phyloP scores from a whole-genome alignment of 352 stramenopile species.

The Globisporangium nagaii region DNA sequence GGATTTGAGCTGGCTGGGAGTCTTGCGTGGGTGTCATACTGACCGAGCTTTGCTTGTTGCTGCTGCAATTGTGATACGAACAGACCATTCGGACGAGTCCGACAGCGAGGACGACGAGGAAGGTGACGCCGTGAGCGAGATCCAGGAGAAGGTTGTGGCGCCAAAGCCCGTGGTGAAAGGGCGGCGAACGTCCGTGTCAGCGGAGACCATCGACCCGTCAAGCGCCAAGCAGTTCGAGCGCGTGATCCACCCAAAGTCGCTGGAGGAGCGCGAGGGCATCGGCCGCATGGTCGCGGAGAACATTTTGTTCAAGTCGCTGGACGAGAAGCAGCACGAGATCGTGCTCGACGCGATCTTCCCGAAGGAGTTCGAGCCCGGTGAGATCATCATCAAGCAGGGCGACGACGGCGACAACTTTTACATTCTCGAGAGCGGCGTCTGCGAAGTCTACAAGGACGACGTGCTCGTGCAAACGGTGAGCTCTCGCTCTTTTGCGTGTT shows the following conservation, averaged over 20 bases:
- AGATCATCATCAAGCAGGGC: constrained; percentile 88
- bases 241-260: constrained; percentile 81
- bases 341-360: constrained; percentile 85
- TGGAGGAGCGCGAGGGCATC: constrained; percentile 71
- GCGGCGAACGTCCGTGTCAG: constrained; percentile 85
- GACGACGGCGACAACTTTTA: constrained; percentile 94
- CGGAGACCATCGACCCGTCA: constrained; percentile 79
- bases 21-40: not conserved
- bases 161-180: constrained; percentile 72
- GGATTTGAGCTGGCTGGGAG: constrained; percentile 23
- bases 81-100: constrained; percentile 82
- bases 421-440: constrained; percentile 90
- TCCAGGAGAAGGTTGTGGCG: constrained; percentile 49
- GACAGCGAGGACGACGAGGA: constrained; percentile 84
- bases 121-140: constrained; percentile 77
- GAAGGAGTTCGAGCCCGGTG: constrained; percentile 69
- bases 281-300: constrained; percentile 82
- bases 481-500: not conserved
- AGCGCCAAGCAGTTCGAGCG: constrained; percentile 79
- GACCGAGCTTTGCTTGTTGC: constrained; percentile 1
- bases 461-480: constrained; percentile 79
- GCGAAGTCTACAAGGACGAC: constrained; percentile 87
- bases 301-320: constrained; percentile 88
- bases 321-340: constrained; percentile 86
- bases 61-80: no score